Conservation (phyloP, 805 yeast species). For the Kodamaea kaohsiungensis region DNA sequence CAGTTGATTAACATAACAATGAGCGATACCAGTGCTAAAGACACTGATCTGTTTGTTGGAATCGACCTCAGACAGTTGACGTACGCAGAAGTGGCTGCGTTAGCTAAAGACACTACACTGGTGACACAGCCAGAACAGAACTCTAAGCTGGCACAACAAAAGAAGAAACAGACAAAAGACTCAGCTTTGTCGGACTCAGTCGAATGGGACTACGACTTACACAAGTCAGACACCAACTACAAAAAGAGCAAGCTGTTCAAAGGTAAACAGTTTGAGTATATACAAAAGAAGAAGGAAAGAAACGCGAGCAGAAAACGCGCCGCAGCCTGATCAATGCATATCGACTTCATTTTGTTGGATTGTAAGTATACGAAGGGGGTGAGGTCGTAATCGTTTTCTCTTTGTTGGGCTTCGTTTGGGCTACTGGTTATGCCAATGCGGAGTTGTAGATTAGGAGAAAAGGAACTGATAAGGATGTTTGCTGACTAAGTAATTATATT, state of each 20-base stretch:
- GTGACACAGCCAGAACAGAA: conserved; percentile 6
- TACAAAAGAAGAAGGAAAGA: conserved; percentile 21
- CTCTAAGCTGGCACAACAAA: neutral
- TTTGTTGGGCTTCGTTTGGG: neutral
- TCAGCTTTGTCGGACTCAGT: conserved; percentile 10
- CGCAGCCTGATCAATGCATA: neutral
- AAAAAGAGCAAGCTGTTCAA: conserved; percentile 16
- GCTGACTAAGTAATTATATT: neutral
- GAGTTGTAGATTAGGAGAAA: neutral
- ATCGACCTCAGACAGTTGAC: conserved; percentile 36
- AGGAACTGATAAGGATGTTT: neutral
- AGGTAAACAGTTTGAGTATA: conserved; percentile 19
- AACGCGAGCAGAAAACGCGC: conserved; percentile 1
- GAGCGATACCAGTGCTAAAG: conserved; percentile 24
- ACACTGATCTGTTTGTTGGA: conserved; percentile 37
- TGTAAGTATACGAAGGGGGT: neutral
- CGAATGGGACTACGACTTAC: conserved; percentile 15
- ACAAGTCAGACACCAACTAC: conserved; percentile 22
- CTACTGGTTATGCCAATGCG: neutral
- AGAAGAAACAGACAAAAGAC: neutral
- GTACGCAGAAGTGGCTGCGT: conserved; percentile 47
- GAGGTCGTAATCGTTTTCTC: neutral
- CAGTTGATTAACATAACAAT: conserved; percentile 35
- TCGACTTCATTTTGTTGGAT: neutral
- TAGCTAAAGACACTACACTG: conserved; percentile 17